Conservation (phyloP, 108 stramenopile genomes). For the Parietichytrium sp. region DNA sequence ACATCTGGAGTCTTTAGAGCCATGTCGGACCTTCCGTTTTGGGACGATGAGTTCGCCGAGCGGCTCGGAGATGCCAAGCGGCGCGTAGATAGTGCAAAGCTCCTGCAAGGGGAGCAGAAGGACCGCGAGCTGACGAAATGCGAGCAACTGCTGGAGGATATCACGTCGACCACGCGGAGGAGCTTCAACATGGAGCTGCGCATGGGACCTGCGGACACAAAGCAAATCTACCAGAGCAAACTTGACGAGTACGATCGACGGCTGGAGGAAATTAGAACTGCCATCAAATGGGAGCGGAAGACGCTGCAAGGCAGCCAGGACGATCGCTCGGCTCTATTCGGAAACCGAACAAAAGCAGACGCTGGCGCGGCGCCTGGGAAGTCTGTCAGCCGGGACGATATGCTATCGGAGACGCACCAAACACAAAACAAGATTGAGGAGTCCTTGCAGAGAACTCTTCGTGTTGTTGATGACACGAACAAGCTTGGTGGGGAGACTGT, state of each 20-base stretch:
- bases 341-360: background rate
- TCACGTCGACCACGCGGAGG: no score
- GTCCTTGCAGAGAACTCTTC: background rate
- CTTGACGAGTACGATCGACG: constrained; percentile 3
- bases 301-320: background rate
- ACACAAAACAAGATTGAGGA: background rate
- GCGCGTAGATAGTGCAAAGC: no score
- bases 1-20: no score
- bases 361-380: background rate
- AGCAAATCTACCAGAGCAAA: background rate
- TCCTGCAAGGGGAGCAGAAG: no score
- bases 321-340: background rate
- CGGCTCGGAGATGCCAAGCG: no score
- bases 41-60: no score
- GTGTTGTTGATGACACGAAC: background rate
- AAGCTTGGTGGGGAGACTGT: background rate
- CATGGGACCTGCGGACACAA: background rate
- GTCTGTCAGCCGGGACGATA: constrained; percentile 24
- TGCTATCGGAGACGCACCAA: background rate
- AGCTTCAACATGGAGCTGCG: constrained; percentile 20
- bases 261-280: background rate
- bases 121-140: no score
- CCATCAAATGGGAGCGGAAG: constrained; percentile 17
- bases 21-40: no score
- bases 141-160: no score